Evolutionary conservation across 495 filamentous ascomycete genomes (phyloP).

Genomic region (Penicillium longicatenatum): DNA sequence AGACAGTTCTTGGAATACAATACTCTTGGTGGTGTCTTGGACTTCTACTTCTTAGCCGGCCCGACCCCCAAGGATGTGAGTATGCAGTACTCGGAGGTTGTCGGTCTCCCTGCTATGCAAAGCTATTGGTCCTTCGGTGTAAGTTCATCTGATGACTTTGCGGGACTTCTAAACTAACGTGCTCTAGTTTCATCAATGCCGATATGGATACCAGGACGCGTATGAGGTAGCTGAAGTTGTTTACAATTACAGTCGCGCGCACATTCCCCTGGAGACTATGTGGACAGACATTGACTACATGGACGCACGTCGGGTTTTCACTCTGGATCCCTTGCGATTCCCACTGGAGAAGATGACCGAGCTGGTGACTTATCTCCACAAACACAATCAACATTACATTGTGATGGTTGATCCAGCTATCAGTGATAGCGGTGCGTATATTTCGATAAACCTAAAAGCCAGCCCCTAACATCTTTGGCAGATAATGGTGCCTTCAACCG

Average conservation of each 20-base stretch:
- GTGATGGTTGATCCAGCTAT: conserved; percentile 90
- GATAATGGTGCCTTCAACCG: conserved; percentile 67
- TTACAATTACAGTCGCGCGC: conserved; percentile 73
- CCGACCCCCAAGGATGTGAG: conserved; percentile 71
- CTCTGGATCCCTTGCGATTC: conserved; percentile 72
- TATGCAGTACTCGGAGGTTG: conserved; percentile 71
- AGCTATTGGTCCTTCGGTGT: conserved; percentile 82
- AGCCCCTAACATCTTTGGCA: background rate
- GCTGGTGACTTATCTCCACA: conserved; percentile 71
- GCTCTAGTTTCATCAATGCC: conserved; percentile 71
- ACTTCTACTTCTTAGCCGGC: conserved; percentile 83
- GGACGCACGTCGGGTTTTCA: conserved; percentile 68
- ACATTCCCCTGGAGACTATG: conserved; percentile 83
- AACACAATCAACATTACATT: conserved; percentile 74
- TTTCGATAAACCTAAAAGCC: background rate
- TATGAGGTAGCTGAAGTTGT: conserved; percentile 80
- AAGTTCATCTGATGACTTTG: conserved; percentile 14
- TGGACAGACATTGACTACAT: conserved; percentile 91
- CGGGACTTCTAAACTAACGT: conserved; percentile 1
- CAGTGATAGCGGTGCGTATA: conserved; percentile 37
- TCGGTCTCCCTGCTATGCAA: conserved; percentile 73
- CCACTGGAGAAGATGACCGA: conserved; percentile 67
- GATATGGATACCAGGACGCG: conserved; percentile 77
- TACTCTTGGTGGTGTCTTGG: conserved; percentile 75
- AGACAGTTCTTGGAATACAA: conserved; percentile 86